Base-by-base conservation (phyloP, 2,329 filamentous ascomycete genomes). In the Penicillium psychrosexuale region DNA sequence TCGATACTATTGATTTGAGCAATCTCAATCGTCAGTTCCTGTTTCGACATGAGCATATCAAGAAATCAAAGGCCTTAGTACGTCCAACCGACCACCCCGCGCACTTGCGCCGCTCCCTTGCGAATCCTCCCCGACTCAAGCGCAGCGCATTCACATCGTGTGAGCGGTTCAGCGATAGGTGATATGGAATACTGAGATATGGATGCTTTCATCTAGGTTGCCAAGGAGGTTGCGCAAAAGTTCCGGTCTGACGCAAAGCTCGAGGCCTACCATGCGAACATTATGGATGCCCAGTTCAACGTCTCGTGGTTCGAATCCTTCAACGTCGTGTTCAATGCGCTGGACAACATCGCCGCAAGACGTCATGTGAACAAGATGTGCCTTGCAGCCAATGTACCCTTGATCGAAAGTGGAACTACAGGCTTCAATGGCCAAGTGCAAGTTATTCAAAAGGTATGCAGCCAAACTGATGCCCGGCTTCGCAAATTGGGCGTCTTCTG, bases 321-420 rank as follows among this genome's bases (percentile, higher is more conserved):
- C 71, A 81, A 82, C 46, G 77, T 97, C 27, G 92, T 97, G 8
- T 97, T 99, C 80, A 99, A 99, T 74, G 94, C 94, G 48, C 82
- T 99, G 37, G 94, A 99, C 75, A 99, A 99, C 65, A 80, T 99
- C 28, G 92, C 97, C 54, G 94, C 94, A 22, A 82, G 94, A 62
- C 85, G 93, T 48, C 92, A 97, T 78, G 94, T 97, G 61, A 99
- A 99, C 73, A 89, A 87, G 72, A 97, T 99, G 94, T 97, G 94
- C 67, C 76, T 99, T 62, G 90, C 92, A 1, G 92, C 94, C 11
- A 83, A 94, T 66, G 85, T 97, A 27, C 91, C 94, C 11, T 77
- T 99, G 61, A 89, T 99, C 51, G 94, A 99, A 77, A 97, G 93
- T 70, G 94, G 94, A 38, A 99, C 94, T 0, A 97, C 94, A 0